Base-by-base conservation (phyloP, 768 basidiomycete species). In the Guyanaporus albipodus region DNA sequence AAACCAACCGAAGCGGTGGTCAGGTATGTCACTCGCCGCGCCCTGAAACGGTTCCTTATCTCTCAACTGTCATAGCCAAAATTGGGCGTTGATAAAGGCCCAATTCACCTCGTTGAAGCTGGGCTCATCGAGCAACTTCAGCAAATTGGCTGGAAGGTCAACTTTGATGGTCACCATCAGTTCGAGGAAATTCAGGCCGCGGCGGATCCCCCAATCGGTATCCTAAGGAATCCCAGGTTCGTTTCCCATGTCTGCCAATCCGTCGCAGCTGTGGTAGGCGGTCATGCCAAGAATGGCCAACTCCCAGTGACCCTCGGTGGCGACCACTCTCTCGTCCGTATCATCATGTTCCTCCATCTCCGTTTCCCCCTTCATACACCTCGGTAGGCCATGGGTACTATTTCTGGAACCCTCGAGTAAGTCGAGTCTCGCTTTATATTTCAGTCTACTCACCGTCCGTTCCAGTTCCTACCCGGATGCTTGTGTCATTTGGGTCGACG, bases 401-500 rank as follows among this genome's bases (percentile, higher is more conserved):
- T 98, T 47, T 85, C 84, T 3, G 96, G 95, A 22, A 92, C 90
- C 6, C 69, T 94, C 27, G 78, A 74, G 88, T 88, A 64, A 60
- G 76, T 49, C 12, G 42, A 14, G 12, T 29, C 45, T 32, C 15
- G 4, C 21, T 42, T 14, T 26, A 10, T 22, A 22, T 28, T 26
- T 19, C 35, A 24, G 44, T 22, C 41, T 23, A 28, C 41, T 52
- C 21, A 59, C 44, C 41, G 17, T 18, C 19, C 21, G 31, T 44
- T 50, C 21, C 40, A 91, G 89, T 47, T 72, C 74, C 37, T 76
- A 89, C 60, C 84, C 87, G 11, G 79, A 91, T 23, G 83, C 88
- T 19, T 89, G 90, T 62, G 84, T 99, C 28, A 72, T 99, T 50
- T 98, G 96, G 96, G 74, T 98, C 49, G 96, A 99, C 63, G 96